Percentiles rank a stretch among this genome's conserved stretches.
These are phyloP conservation scores for Notholithocarpus densiflorus DNA, from an alignment of 306 rosid genomes.

Conservation along the genomic window DNA sequence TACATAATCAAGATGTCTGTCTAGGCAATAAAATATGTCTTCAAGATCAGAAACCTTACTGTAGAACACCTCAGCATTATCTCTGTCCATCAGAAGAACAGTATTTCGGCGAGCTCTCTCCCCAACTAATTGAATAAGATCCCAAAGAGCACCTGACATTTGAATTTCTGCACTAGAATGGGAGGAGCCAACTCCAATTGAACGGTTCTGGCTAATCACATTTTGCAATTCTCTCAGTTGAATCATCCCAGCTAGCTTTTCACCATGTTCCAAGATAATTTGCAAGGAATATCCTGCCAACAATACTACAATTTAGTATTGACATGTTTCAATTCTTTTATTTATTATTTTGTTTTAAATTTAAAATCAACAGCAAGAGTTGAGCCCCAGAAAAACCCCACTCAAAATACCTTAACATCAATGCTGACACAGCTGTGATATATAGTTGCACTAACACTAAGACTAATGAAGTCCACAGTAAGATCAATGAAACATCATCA, in stretches of 20 bases:
- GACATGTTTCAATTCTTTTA: constrained; percentile 5
- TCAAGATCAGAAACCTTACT: constrained; percentile 96
- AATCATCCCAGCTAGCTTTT: constrained; percentile 88
- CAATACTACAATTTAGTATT: constrained; percentile 18
- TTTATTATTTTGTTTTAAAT: not conserved
- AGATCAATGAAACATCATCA: not conserved
- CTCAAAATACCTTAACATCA: constrained; percentile 3
- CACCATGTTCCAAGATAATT: constrained; percentile 91
- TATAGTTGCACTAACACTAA: not conserved
- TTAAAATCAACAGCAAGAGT: constrained; percentile 16
- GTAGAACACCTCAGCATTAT: constrained; percentile 93
- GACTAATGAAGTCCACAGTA: not conserved
- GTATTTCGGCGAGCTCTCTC: constrained; percentile 86
- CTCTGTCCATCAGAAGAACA: constrained; percentile 96
- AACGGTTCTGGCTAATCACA: constrained; percentile 67
- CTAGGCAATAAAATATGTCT: constrained; percentile 74
- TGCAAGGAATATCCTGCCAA: constrained; percentile 78
- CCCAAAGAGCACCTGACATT: constrained; percentile 92
- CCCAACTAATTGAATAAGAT: constrained; percentile 89
- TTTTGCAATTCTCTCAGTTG: constrained; percentile 90
- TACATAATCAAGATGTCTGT: constrained; percentile 73
- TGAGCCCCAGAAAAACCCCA: constrained; percentile 14
- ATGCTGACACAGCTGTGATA: not conserved
- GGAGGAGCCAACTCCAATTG: constrained; percentile 46
- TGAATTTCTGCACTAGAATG: constrained; percentile 50